phyloP scores from a whole-genome alignment of 1,139 yeast species.

The Nakaseomyces nivariensis region DNA sequence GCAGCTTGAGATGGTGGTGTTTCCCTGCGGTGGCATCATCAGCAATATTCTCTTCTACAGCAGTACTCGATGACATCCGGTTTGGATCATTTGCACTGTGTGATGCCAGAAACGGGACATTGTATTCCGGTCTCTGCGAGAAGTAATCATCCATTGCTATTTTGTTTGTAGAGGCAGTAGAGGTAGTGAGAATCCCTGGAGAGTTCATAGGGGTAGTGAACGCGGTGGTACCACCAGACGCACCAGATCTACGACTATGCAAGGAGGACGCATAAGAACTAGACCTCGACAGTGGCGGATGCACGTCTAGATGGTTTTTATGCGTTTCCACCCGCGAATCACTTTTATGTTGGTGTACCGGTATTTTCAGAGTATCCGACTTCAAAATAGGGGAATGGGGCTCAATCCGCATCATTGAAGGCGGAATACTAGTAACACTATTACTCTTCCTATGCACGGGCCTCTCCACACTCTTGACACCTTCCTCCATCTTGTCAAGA shows the following conservation, averaged over 20 bases:
- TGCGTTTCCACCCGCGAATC: constrained; percentile 7
- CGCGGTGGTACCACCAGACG: constrained; percentile 22
- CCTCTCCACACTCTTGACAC: not conserved
- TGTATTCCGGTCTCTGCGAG: not conserved
- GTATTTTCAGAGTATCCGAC: not conserved
- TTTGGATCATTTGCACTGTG: not conserved
- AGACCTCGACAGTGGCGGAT: not conserved
- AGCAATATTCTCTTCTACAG: not conserved
- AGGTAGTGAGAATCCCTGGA: constrained; percentile 17
- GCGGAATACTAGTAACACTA: constrained; percentile 36
- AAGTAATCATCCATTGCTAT: constrained; percentile 5
- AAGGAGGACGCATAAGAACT: constrained; percentile 20
- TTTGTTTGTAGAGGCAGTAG: not conserved
- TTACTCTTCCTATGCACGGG: constrained; percentile 13
- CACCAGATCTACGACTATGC: constrained; percentile 26
- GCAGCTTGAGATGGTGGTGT: not conserved
- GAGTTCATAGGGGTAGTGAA: constrained; percentile 26
- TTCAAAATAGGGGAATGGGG: constrained; percentile 59
- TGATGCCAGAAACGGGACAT: not conserved
- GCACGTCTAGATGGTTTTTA: no score
- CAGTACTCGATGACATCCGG: constrained; percentile 1
- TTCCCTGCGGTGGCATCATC: not conserved
- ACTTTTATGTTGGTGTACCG: constrained; percentile 6
- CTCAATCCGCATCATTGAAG: constrained; percentile 57
- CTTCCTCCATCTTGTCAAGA: no score